Percentiles rank a stretch among this genome's conserved stretches.
phyloP scores from a whole-genome alignment of 352 stramenopile species.

The Phytopythium delawarense region DNA sequence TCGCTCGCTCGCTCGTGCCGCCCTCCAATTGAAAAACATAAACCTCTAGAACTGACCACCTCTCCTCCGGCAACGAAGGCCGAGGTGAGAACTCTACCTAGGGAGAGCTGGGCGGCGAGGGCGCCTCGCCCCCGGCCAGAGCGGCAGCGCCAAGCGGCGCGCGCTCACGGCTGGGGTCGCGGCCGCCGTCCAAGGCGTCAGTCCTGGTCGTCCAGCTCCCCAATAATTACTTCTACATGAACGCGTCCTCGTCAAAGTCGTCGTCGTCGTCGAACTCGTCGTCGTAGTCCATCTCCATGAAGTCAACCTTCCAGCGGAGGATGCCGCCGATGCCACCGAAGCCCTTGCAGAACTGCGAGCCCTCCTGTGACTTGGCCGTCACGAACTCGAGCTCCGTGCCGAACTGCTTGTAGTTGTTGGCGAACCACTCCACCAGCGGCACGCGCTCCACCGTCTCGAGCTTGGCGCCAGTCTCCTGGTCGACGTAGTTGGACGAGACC shows the following conservation, averaged over 20 bases:
- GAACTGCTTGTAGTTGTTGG: conserved; percentile 99
- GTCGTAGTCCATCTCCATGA: conserved; percentile 96
- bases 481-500: conserved; percentile 95
- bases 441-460: conserved; percentile 97
- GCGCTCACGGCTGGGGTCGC: background rate
- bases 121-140: background rate
- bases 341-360: conserved; percentile 99
- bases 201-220: conserved; percentile 7
- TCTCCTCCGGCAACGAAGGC: conserved; percentile 1
- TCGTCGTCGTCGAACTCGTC: conserved; percentile 90
- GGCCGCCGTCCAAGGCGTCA: conserved; percentile 1
- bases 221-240: conserved; percentile 86
- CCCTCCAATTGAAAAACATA: conserved; percentile 6
- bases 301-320: conserved; percentile 99
- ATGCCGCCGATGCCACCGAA: conserved; percentile 99
- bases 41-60: conserved; percentile 9
- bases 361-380: conserved; percentile 97
- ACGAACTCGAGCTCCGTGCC: conserved; percentile 99
- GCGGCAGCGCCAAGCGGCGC: background rate
- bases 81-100: conserved; percentile 6
- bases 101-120: conserved; percentile 7
- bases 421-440: conserved; percentile 98
- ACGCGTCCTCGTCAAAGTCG: conserved; percentile 82
- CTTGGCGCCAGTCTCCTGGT: conserved; percentile 93
- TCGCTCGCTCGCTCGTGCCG: background rate